Conservation (phyloP, 768 basidiomycete species). For the Gloeostereum incarnatum region DNA sequence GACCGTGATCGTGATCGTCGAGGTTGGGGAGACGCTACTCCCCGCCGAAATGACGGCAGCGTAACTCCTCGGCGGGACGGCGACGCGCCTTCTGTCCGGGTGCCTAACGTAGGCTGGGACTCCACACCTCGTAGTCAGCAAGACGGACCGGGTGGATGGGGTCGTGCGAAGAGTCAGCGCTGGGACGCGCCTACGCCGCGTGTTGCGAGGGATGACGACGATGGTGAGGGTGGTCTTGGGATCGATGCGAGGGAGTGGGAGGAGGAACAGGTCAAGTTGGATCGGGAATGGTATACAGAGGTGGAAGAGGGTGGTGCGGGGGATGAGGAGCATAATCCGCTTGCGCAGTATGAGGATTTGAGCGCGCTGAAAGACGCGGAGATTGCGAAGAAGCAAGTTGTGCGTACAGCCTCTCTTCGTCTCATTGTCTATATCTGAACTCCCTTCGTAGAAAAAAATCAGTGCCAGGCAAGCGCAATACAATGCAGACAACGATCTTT, state of each 20-base stretch:
- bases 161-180: slow-evolving; percentile 37
- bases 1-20: slow-evolving; percentile 12
- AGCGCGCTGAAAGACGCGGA: slow-evolving; percentile 60
- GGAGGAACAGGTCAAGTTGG: slow-evolving; percentile 86
- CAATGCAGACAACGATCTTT: slow-evolving; percentile 97
- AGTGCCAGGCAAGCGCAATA: slow-evolving; percentile 97
- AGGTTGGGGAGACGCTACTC: slow-evolving; percentile 52
- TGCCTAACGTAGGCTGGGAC: slow-evolving; percentile 92
- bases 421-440: slow-evolving; percentile 10
- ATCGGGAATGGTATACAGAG: slow-evolving; percentile 94
- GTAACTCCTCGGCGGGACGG: too few relatives aligned
- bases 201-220: slow-evolving; percentile 53
- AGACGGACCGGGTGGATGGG: slow-evolving; percentile 62
- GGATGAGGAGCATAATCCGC: slow-evolving; percentile 88
- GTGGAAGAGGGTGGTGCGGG: slow-evolving; percentile 83
- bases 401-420: slow-evolving; percentile 25
- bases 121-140: slow-evolving; percentile 67
- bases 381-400: slow-evolving; percentile 66
- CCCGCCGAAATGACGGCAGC: slow-evolving; percentile 44
- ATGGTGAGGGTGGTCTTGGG: slow-evolving; percentile 49
- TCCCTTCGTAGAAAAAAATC: slow-evolving; percentile 56
- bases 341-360: slow-evolving; percentile 89
- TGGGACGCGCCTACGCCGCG: slow-evolving; percentile 89
- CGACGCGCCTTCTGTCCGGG: slow-evolving; percentile 76
- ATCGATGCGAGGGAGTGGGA: slow-evolving; percentile 91